Base-by-base conservation (phyloP, 2,329 filamentous ascomycete species). In the Capronia americana region DNA sequence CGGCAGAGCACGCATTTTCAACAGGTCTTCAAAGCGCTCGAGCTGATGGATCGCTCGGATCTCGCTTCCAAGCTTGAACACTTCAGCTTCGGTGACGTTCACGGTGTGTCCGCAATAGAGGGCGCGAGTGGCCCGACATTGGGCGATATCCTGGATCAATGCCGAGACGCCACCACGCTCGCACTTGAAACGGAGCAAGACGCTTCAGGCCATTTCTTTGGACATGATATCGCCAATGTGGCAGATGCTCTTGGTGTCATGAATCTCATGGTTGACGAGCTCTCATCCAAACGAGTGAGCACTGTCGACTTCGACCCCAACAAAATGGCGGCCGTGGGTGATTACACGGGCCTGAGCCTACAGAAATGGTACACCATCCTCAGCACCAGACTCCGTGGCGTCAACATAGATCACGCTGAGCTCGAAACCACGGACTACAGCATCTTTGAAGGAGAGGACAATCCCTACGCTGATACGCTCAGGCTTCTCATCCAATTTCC, bases 201-300 rank as follows among this genome's bases (percentile, higher is more conserved):
- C 73, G 96, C 96, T 82, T 96, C 96, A 78, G 81, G 86, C 59
- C 92, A 96, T 77, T 88, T 96, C 26, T 60, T 20, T 24, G 38
- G 23, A 20, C 89, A 88, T 74, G 82, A 96, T 76, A 92, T 92
- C 0, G 86, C 86, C 57, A 85, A 86, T 38, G 89, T 88, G 4
- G 91, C 92, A 65, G 92, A 96, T 79, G 90, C 86, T 10, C 85
- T 96, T 3, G 92, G 92, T 63, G 96, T 95, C 74, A 91, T 88
- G 70, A 89, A 90, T 76, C 92, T 96, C 74, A 96, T 96, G 92
- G 91, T 94, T 12, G 92, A 96, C 78, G 93, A 96, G 74, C 95
- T 96, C 90, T 89, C 86, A 66, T 92, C 92, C 76, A 96, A 96
- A 86, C 86, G 90, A 86, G 88, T 77, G 69, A 81, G 67, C 1